These are phyloP conservation scores for Sisymbrium irio DNA, from an alignment of 345 rosid species.

Conservation along the genomic window DNA sequence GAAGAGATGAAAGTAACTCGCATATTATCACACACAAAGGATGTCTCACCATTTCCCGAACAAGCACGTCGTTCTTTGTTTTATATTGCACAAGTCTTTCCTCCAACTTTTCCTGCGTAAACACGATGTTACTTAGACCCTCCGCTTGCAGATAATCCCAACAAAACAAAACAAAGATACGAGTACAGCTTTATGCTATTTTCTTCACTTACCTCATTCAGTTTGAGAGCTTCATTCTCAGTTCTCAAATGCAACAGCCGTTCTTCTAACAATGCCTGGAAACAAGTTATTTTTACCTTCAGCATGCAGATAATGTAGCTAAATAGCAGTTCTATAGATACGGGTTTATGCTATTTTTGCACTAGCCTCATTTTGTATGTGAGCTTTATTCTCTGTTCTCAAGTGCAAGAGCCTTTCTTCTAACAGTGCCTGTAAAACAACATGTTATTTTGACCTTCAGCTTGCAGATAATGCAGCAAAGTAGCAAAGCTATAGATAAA, in stretches of 20 bases:
- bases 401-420: slow-evolving; percentile 26
- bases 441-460: slow-evolving; percentile 4
- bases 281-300: background rate
- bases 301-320: slow-evolving; percentile 7
- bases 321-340: background rate
- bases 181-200: background rate
- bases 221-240: slow-evolving; percentile 34
- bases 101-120: slow-evolving; percentile 29
- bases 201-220: slow-evolving; percentile 38
- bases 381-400: slow-evolving; percentile 31
- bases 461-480: slow-evolving; percentile 8
- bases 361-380: slow-evolving; percentile 25
- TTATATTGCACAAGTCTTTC: slow-evolving; percentile 28
- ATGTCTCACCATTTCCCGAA: slow-evolving; percentile 36
- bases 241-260: slow-evolving; percentile 35
- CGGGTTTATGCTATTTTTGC: background rate
- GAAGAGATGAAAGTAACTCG: background rate
- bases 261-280: slow-evolving; percentile 46
- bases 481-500: background rate
- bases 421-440: slow-evolving; percentile 13
- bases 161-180: background rate
- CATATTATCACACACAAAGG: slow-evolving; percentile 3
- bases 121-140: slow-evolving; percentile 7
- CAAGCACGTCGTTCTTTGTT: slow-evolving; percentile 29
- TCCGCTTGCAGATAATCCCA: slow-evolving; percentile 1